Conservation (phyloP, 495 filamentous ascomycete genomes). For the Annulohypoxylon moriforme region DNA sequence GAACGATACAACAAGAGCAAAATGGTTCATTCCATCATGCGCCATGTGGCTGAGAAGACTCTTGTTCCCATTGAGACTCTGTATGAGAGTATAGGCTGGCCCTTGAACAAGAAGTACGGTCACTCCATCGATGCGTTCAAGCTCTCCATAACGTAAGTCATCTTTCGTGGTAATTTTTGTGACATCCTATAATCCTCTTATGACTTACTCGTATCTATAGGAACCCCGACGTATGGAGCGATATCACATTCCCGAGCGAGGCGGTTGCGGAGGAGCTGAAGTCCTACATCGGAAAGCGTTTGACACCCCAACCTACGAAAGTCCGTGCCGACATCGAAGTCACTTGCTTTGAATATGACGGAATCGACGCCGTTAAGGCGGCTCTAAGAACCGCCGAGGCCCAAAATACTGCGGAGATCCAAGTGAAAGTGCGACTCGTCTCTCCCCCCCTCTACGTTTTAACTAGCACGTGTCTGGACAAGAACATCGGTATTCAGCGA, state of each 20-base stretch:
- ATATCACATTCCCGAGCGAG: conserved; percentile 86
- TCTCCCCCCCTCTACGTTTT: conserved; percentile 92
- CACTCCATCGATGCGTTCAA: conserved; percentile 98
- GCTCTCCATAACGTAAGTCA: conserved; percentile 90
- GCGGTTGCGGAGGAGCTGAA: conserved; percentile 87
- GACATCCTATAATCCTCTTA: background rate
- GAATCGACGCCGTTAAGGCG: conserved; percentile 96
- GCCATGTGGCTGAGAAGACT: conserved; percentile 97
- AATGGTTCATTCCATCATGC: conserved; percentile 97
- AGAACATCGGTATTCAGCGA: conserved; percentile 81
- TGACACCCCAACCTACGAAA: conserved; percentile 97
- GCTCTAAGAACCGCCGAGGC: conserved; percentile 89
- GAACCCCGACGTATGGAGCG: conserved; percentile 96
- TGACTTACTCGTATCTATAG: conserved; percentile 53
- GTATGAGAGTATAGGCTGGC: conserved; percentile 95
- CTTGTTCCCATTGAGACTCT: conserved; percentile 90
- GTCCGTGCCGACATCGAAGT: conserved; percentile 98
- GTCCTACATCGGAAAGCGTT: conserved; percentile 92
- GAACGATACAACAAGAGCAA: conserved; percentile 99
- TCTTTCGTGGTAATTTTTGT: background rate
- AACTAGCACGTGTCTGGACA: conserved; percentile 94
- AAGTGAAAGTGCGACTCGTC: conserved; percentile 97
- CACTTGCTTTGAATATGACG: conserved; percentile 97
- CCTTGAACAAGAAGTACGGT: conserved; percentile 95
- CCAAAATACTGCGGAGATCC: conserved; percentile 85